Conservation (phyloP, 2,329 filamentous ascomycete species). For the Lasiodiplodia sp. region DNA sequence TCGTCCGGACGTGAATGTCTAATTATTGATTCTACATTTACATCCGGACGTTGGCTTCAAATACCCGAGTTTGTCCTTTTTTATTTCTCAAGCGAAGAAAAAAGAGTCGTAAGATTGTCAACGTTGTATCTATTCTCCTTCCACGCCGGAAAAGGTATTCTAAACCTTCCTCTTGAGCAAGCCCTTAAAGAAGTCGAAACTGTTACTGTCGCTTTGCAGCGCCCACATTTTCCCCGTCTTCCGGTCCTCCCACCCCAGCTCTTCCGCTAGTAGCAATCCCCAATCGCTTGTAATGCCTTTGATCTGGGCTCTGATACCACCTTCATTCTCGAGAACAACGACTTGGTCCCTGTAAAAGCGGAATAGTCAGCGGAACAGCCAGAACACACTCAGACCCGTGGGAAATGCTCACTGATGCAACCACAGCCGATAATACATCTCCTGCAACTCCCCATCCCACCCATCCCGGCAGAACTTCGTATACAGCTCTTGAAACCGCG, state of each 20-base stretch:
- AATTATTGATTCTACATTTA: too few relatives aligned
- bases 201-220: slow-evolving; percentile 95
- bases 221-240: slow-evolving; percentile 80
- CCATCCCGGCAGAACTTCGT: slow-evolving; percentile 75
- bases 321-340: slow-evolving; percentile 80
- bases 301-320: slow-evolving; percentile 75
- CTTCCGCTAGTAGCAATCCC: slow-evolving; percentile 85
- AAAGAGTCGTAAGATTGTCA: too few relatives aligned
- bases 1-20: too few relatives aligned
- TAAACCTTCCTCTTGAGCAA: slow-evolving; percentile 80
- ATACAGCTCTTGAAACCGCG: slow-evolving; percentile 80
- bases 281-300: slow-evolving; percentile 91
- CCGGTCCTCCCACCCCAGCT: slow-evolving; percentile 75
- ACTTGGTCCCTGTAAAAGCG: slow-evolving; percentile 60
- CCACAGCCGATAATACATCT: slow-evolving; percentile 14
- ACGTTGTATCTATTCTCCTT: not conserved
- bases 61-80: too few relatives aligned
- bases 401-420: slow-evolving; percentile 38
- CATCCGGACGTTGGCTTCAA: too few relatives aligned
- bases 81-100: too few relatives aligned
- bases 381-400: too few relatives aligned
- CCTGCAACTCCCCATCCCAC: slow-evolving; percentile 64
- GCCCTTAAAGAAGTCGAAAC: slow-evolving; percentile 96
- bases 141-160: too few relatives aligned
- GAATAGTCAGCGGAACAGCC: too few relatives aligned